Evolutionary conservation across 768 basidiomycete genomes (phyloP).

Genomic region (Candolleomyces eurysporus): DNA sequence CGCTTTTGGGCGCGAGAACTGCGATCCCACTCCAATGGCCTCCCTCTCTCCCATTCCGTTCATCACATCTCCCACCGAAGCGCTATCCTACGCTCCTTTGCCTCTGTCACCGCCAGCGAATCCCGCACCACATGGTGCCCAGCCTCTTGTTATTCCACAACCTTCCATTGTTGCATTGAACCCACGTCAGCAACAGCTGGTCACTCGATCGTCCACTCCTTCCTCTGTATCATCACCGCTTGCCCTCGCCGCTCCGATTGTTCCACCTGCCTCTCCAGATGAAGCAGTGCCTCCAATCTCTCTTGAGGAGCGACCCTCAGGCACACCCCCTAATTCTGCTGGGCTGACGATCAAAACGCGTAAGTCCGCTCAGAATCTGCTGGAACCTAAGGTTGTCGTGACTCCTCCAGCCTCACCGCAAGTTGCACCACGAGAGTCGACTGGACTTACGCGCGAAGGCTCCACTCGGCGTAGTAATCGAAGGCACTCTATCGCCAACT

Average conservation of each 20-base stretch:
- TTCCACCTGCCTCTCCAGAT: constrained; percentile 62
- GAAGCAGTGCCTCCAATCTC: constrained; percentile 64
- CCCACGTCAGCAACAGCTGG: constrained; percentile 49
- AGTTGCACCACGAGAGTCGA: constrained; percentile 42
- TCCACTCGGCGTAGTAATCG: constrained; percentile 54
- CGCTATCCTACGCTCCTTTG: constrained; percentile 24
- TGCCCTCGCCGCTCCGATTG: constrained; percentile 80
- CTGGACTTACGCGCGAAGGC: constrained; percentile 39
- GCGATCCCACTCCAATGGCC: constrained; percentile 69
- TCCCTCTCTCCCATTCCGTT: constrained; percentile 47
- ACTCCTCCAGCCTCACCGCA: constrained; percentile 78
- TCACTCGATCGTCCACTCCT: constrained; percentile 81
- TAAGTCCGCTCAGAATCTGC: constrained; percentile 63
- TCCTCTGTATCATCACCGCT: constrained; percentile 87
- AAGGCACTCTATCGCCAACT: constrained; percentile 70
- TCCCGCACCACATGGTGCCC: not conserved
- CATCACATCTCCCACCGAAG: constrained; percentile 28
- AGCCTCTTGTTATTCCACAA: constrained; percentile 15
- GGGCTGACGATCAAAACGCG: constrained; percentile 54
- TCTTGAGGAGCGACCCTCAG: constrained; percentile 47
- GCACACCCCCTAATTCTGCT: constrained; percentile 3
- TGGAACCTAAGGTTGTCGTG: constrained; percentile 62
- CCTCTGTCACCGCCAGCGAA: constrained; percentile 18
- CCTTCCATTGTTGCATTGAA: constrained; percentile 21
- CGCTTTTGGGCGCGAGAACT: constrained; percentile 43